A percentile compares a stretch with the other conserved stretches of the same genome.
These are phyloP conservation scores for Fusarium multiceps DNA, from an alignment of 2,329 filamentous ascomycete species.

Conservation along the genomic window DNA sequence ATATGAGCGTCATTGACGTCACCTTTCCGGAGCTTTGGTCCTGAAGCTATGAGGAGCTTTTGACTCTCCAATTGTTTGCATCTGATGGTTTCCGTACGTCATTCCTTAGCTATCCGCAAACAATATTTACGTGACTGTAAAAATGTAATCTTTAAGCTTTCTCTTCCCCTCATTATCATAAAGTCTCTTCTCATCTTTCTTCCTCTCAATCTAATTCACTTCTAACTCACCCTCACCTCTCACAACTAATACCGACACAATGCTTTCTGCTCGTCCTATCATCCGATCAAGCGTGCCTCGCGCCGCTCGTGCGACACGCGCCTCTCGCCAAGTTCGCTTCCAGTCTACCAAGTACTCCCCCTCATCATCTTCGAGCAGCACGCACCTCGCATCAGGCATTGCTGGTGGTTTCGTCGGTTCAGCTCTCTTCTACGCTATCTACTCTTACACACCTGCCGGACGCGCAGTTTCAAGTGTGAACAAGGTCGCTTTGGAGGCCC, in stretches of 20 bases:
- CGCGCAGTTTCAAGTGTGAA: conserved; percentile 56
- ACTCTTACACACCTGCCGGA: conserved; percentile 59
- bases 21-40: conserved; percentile 35
- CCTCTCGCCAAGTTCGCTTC: conserved; percentile 51
- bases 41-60: conserved; percentile 16
- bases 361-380: conserved; percentile 38
- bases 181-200: not conserved
- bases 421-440: conserved; percentile 56
- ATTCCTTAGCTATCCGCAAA: conserved; percentile 22
- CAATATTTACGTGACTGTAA: conserved; percentile 4
- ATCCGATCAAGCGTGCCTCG: conserved; percentile 45
- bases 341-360: conserved; percentile 58
- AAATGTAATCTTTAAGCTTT: conserved; percentile 8
- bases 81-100: conserved; percentile 41
- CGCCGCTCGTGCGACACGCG: conserved; percentile 44
- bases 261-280: conserved; percentile 49
- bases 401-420: conserved; percentile 59
- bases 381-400: conserved; percentile 55
- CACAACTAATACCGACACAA: conserved; percentile 25
- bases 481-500: conserved; percentile 64
- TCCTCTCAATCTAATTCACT: not conserved
- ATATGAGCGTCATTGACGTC: conserved; percentile 45
- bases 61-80: conserved; percentile 22
- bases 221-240: not conserved
- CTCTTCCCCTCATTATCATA: not conserved